phyloP scores from a whole-genome alignment of 345 rosid species.

The Eucalyptus paniculata region DNA sequence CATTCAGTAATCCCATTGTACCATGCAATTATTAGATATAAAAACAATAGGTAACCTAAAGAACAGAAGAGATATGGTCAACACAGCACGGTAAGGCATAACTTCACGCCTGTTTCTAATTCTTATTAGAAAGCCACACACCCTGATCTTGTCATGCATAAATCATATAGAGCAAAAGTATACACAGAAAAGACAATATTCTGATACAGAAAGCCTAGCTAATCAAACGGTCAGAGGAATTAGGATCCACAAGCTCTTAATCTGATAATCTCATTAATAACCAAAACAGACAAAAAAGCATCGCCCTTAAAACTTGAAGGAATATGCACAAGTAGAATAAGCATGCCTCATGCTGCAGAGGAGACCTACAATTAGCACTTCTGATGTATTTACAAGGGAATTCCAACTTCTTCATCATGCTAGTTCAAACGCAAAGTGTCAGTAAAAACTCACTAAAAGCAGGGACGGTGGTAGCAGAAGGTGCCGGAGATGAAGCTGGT shows the following conservation, averaged over 20 bases:
- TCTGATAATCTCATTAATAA: background rate
- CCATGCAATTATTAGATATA: background rate
- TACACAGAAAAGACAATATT: background rate
- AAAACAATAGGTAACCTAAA: background rate
- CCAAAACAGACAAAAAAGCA: background rate
- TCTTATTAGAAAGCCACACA: background rate
- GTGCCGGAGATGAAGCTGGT: conserved; percentile 37
- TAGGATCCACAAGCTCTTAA: background rate
- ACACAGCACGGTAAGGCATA: background rate
- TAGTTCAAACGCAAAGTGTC: background rate
- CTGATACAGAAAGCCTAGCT: background rate
- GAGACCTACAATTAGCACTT: background rate
- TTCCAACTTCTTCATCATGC: background rate
- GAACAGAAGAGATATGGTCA: background rate
- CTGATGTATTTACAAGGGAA: background rate
- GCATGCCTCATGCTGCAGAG: background rate
- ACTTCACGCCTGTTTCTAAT: background rate
- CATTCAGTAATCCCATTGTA: background rate
- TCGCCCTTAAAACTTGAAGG: background rate
- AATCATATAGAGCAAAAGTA: background rate
- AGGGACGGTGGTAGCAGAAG: conserved; percentile 22
- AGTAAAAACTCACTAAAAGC: conserved; percentile 42
- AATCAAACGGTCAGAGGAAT: background rate
- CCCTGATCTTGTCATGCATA: background rate
- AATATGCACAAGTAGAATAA: background rate